These are phyloP conservation scores for Alternaria sp. DNA, from an alignment of 2,329 filamentous ascomycete genomes.

Conservation along the genomic window DNA sequence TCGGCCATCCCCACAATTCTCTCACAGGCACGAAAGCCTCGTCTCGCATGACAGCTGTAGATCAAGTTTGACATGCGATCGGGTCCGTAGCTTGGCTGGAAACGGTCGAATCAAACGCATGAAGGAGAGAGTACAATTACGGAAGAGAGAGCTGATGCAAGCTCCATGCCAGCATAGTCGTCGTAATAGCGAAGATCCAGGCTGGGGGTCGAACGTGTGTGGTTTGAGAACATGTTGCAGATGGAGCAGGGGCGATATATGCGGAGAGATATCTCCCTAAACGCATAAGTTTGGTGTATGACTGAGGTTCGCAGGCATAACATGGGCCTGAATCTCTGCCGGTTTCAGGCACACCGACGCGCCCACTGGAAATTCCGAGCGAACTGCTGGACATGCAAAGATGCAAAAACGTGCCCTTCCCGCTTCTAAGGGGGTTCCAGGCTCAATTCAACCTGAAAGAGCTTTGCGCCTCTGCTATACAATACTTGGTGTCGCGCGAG, in stretches of 20 bases:
- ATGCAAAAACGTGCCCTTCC: not conserved
- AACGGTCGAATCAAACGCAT: slow-evolving; percentile 48
- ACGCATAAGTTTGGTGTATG: slow-evolving; percentile 49
- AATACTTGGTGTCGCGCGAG: not conserved
- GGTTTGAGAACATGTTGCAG: slow-evolving; percentile 50
- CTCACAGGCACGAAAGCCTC: slow-evolving; percentile 36
- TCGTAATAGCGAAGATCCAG: slow-evolving; percentile 27
- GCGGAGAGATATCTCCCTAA: slow-evolving; percentile 38
- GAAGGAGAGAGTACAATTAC: slow-evolving; percentile 24
- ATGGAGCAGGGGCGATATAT: slow-evolving; percentile 29
- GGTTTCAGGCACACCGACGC: slow-evolving; percentile 42
- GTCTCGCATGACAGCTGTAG: slow-evolving; percentile 27
- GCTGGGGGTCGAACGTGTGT: slow-evolving; percentile 40
- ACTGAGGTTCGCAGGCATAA: slow-evolving; percentile 34
- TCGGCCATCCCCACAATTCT: slow-evolving; percentile 35
- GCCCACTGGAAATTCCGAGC: slow-evolving; percentile 6
- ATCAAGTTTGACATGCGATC: slow-evolving; percentile 24
- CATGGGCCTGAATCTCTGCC: slow-evolving; percentile 39
- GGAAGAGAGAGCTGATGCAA: slow-evolving; percentile 27
- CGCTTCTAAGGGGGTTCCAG: not conserved
- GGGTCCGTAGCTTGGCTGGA: slow-evolving; percentile 29
- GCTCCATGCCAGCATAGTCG: slow-evolving; percentile 27
- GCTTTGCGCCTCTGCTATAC: not conserved
- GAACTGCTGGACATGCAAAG: not conserved
- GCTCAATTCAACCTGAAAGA: not conserved